Percentiles rank a stretch among this genome's conserved stretches.
Conservation (phyloP, 352 stramenopile species). For the Blastocystis sp. region DNA sequence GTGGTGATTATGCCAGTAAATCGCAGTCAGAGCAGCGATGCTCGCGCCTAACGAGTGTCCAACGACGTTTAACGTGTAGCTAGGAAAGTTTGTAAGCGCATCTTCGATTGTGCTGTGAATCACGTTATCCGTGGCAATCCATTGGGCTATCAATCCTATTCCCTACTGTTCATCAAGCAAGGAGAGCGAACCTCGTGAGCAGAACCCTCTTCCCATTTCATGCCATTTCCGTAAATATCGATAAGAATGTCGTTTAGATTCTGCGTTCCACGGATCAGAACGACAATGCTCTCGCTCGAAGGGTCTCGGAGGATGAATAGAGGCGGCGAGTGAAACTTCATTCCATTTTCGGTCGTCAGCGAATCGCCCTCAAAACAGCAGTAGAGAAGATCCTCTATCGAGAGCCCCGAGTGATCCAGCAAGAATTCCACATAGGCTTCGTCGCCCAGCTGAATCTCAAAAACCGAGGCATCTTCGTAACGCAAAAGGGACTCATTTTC, state of each 20-base stretch:
- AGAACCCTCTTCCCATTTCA: constrained; percentile 46
- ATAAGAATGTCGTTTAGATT: background rate
- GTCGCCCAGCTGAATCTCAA: constrained; percentile 30
- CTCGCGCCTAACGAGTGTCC: constrained; percentile 45
- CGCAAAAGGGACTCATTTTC: background rate
- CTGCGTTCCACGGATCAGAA: constrained; percentile 16
- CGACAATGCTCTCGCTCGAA: background rate
- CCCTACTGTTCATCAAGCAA: background rate
- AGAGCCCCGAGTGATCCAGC: background rate
- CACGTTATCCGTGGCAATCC: background rate
- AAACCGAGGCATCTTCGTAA: background rate
- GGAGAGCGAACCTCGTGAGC: background rate
- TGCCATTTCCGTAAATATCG: background rate
- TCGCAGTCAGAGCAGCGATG: constrained; percentile 30
- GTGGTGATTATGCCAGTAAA: constrained; percentile 38
- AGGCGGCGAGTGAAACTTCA: constrained; percentile 33
- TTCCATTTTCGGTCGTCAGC: background rate
- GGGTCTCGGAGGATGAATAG: background rate
- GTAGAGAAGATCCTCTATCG: background rate
- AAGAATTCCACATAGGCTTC: constrained; percentile 23
- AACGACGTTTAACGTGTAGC: constrained; percentile 5
- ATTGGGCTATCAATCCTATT: constrained; percentile 23
- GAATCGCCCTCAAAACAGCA: constrained; percentile 29
- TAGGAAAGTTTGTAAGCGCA: background rate
- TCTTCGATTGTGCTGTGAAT: background rate